Evolutionary conservation across 2,329 filamentous ascomycete species (phyloP).

Genomic region (Fusarium marasasianum): DNA sequence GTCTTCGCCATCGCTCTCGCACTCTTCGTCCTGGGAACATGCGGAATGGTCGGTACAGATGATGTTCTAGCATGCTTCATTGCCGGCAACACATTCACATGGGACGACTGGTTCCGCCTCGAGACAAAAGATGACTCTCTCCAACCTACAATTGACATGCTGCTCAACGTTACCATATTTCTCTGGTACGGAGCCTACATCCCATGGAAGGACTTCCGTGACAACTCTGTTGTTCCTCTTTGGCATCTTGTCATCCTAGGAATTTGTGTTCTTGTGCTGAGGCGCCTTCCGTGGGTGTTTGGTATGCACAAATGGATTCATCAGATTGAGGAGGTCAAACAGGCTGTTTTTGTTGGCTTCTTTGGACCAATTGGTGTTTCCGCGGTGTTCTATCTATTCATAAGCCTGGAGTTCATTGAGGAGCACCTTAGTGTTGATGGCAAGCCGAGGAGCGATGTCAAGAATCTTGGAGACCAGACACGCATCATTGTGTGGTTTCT

Average conservation of each 20-base stretch:
- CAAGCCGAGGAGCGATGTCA: slow-evolving; percentile 47
- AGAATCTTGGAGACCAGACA: slow-evolving; percentile 71
- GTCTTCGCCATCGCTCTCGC: slow-evolving; percentile 87
- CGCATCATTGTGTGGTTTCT: slow-evolving; percentile 87
- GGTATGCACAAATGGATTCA: slow-evolving; percentile 78
- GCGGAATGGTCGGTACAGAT: slow-evolving; percentile 86
- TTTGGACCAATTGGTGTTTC: slow-evolving; percentile 93
- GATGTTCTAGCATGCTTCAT: slow-evolving; percentile 94
- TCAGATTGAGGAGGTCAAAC: slow-evolving; percentile 77
- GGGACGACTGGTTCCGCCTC: slow-evolving; percentile 93
- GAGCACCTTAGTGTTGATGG: slow-evolving; percentile 63
- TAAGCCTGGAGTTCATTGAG: slow-evolving; percentile 78
- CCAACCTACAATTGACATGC: slow-evolving; percentile 95
- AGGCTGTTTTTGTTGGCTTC: slow-evolving; percentile 89
- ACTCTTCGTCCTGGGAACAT: slow-evolving; percentile 87
- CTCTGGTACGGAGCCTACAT: slow-evolving; percentile 90
- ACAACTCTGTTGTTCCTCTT: slow-evolving; percentile 75
- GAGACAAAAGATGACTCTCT: slow-evolving; percentile 90
- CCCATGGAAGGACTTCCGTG: slow-evolving; percentile 77
- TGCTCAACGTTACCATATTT: slow-evolving; percentile 88
- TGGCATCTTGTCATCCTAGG: slow-evolving; percentile 78
- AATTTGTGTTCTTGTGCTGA: slow-evolving; percentile 78
- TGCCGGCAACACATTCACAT: slow-evolving; percentile 89
- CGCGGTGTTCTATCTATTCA: slow-evolving; percentile 88
- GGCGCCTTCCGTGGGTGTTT: slow-evolving; percentile 81